These are phyloP conservation scores for Hordeum pubiflorum DNA, from an alignment of 202 grass and related monocot genomes.

Conservation along the genomic window DNA sequence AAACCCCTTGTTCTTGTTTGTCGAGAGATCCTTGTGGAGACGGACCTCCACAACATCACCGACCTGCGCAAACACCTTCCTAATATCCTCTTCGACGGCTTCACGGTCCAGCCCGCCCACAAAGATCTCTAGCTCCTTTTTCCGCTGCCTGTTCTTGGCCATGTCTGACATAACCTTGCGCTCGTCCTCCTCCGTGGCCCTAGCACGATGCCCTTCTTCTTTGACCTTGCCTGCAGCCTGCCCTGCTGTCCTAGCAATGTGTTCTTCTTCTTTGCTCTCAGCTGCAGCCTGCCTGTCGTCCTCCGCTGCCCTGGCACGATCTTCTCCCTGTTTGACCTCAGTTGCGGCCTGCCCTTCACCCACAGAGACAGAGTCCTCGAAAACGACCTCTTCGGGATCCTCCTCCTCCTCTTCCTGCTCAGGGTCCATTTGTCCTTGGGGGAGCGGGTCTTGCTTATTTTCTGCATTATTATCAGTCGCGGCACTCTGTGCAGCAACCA, in stretches of 20 bases:
- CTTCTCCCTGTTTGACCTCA: neutral
- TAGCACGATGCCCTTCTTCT: slow-evolving; percentile 9
- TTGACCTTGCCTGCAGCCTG: neutral
- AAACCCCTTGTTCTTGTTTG: slow-evolving; percentile 70
- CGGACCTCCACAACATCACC: slow-evolving; percentile 58
- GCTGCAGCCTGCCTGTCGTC: neutral
- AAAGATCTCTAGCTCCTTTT: slow-evolving; percentile 73
- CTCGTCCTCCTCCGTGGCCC: slow-evolving; percentile 28
- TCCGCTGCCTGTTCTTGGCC: slow-evolving; percentile 36
- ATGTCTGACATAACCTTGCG: slow-evolving; percentile 40
- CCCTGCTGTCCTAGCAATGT: neutral
- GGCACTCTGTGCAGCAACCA: neutral
- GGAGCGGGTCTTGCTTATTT: neutral
- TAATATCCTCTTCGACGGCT: slow-evolving; percentile 54
- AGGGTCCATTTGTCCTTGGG: neutral
- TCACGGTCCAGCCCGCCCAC: slow-evolving; percentile 60
- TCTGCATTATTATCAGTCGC: neutral
- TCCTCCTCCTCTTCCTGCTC: slow-evolving; percentile 23
- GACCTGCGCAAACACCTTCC: slow-evolving; percentile 40
- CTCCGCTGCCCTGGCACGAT: neutral
- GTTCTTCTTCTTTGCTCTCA: slow-evolving; percentile 4
- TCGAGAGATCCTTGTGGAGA: slow-evolving; percentile 53
- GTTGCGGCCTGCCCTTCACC: neutral
- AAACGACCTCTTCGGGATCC: slow-evolving; percentile 15
- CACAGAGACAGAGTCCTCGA: slow-evolving; percentile 16